These are phyloP conservation scores for Kuraishia hungarica DNA, from an alignment of 805 yeast genomes.

Conservation along the genomic window DNA sequence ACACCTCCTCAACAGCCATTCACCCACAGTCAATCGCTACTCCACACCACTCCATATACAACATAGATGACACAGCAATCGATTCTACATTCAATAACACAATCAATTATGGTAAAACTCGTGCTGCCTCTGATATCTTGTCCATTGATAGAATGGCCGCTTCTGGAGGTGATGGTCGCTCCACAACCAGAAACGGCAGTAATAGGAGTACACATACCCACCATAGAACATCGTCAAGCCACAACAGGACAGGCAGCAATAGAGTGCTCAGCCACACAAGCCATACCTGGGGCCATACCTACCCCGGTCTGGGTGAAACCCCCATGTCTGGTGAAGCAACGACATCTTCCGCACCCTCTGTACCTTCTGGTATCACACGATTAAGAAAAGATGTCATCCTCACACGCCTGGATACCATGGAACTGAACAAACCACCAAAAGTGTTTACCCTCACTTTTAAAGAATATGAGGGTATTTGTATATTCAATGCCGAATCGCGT, in stretches of 20 bases:
- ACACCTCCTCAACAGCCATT: neutral
- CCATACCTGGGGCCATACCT: too few relatives aligned
- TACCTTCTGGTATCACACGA: neutral
- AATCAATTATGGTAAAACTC: slow-evolving; percentile 16
- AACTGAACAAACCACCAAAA: slow-evolving; percentile 14
- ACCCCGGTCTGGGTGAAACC: neutral
- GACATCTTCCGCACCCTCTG: neutral
- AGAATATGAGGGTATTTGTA: slow-evolving; percentile 9
- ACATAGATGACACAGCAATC: neutral
- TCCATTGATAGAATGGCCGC: slow-evolving; percentile 38
- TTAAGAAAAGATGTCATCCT: slow-evolving; percentile 56
- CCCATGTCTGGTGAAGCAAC: neutral
- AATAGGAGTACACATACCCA: neutral
- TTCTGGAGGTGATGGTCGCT: slow-evolving; percentile 9
- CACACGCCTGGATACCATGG: slow-evolving; percentile 20
- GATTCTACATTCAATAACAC: neutral
- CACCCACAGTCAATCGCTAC: neutral
- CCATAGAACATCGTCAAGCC: neutral
- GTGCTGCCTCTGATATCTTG: slow-evolving; percentile 27
- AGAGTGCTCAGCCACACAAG: neutral
- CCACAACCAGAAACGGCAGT: neutral
- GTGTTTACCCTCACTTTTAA: slow-evolving; percentile 34
- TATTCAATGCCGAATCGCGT: neutral
- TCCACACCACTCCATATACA: neutral
- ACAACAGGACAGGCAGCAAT: neutral